Evolutionary conservation across 1,284 basidiomycete species (phyloP).

Genomic region (Rhodofomes roseus): DNA sequence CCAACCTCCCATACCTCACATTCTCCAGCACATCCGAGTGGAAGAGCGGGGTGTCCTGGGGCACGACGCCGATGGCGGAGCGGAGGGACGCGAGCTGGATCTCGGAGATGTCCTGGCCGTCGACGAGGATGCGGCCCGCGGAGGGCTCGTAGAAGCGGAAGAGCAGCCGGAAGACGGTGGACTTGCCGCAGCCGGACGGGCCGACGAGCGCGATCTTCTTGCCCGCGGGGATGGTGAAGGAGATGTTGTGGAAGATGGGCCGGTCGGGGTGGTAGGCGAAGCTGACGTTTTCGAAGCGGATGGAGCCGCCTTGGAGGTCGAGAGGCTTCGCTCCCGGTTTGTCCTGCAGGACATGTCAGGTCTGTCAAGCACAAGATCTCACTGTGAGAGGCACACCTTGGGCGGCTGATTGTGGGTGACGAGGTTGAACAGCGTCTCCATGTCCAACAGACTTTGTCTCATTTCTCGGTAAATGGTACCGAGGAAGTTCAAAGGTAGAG

Average conservation of each 20-base stretch:
- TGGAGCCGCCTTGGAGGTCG: slow-evolving; percentile 76
- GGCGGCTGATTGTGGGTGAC: slow-evolving; percentile 80
- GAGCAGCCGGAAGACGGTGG: slow-evolving; percentile 90
- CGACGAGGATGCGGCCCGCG: slow-evolving; percentile 78
- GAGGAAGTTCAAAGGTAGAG: slow-evolving; percentile 93
- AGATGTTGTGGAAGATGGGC: slow-evolving; percentile 85
- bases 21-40: slow-evolving; percentile 96
- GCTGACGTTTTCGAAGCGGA: slow-evolving; percentile 88
- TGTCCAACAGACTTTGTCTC: slow-evolving; percentile 92
- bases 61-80: slow-evolving; percentile 85
- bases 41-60: slow-evolving; percentile 97
- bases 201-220: slow-evolving; percentile 97
- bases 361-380: background rate
- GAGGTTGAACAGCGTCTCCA: slow-evolving; percentile 94
- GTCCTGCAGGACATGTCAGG: slow-evolving; percentile 46
- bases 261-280: slow-evolving; percentile 91
- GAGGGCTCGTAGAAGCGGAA: slow-evolving; percentile 93
- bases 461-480: slow-evolving; percentile 97
- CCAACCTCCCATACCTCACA: slow-evolving; percentile 88
- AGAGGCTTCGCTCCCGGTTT: slow-evolving; percentile 67
- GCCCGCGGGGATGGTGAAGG: slow-evolving; percentile 93
- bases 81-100: slow-evolving; percentile 77
- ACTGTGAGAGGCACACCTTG: slow-evolving; percentile 40
- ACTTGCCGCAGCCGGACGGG: slow-evolving; percentile 97
- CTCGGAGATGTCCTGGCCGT: slow-evolving; percentile 82